Base-by-base conservation (phyloP, 73 alveolate species). In the Tetrahymena thermophila region DNA sequence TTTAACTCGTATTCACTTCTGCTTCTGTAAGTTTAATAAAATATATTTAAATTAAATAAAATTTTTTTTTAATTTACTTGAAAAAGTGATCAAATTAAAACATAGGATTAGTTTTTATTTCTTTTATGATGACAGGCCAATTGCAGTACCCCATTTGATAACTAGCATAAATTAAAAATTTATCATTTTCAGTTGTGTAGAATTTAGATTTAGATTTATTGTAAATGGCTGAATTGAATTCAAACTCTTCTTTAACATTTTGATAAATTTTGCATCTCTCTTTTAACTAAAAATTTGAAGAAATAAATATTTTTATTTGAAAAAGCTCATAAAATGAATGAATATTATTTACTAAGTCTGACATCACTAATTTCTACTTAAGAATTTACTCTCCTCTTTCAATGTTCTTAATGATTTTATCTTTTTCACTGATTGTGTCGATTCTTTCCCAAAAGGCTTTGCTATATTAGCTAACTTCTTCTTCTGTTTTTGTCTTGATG, bases 11-110 rank as follows among this genome's bases (percentile, higher is more conserved):
- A 94, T 94, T 99, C 99, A 89, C 98, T 98, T 95, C 99, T 98
- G 35, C 99, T 71, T 34, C 89, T 71, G 11, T 40, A 40, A 40
- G 44, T 40, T 40, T 40, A 40, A 4, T 37, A 40, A 2, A 40
- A 40, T 40, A 40, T 6, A 4, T 40, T 40, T 7, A 40, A 40
- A 40, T 40, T 6, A 40, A 40, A 40, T 40, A 40, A n/a, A 40
- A 4, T 40, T 8, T 40, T 40, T 40, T 40, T 40, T 40, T 7
- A 40, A 7, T 40, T 40, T 71, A 98, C 85, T 98, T 97, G 95
- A 99, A 97, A 85, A 98, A 96, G 96, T 99, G 99, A 94, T 99
- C 99, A 96, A 98, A 98, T 96, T 99, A 97, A 85, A 99, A 98
- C 94, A 97, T 97, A 37, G 97, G 97, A 94, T 98, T 98, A n/a